These are phyloP conservation scores for Naematelia aurantialba DNA, from an alignment of 768 basidiomycete species.

Conservation along the genomic window DNA sequence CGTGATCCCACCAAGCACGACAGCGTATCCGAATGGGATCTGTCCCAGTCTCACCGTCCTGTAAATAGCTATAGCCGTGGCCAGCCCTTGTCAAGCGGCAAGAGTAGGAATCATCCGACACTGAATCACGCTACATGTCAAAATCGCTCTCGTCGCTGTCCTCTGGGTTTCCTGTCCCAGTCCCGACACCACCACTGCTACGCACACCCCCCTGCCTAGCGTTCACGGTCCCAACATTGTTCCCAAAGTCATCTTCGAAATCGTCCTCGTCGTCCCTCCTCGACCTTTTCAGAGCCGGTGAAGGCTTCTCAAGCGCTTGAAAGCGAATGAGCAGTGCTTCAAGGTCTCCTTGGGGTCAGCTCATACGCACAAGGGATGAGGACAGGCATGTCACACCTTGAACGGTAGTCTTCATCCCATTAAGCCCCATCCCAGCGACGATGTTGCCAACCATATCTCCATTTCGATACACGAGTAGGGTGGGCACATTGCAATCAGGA, in stretches of 20 bases:
- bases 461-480: slow-evolving; percentile 84
- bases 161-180: slow-evolving; percentile 42
- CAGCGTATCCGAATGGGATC: no score
- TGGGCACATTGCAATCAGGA: slow-evolving; percentile 83
- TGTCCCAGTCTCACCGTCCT: no score
- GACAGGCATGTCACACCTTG: slow-evolving; percentile 59
- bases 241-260: slow-evolving; percentile 53
- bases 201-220: slow-evolving; percentile 26
- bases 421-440: slow-evolving; percentile 60
- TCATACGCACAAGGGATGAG: neutral
- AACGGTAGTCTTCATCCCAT: slow-evolving; percentile 60
- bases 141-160: slow-evolving; percentile 71
- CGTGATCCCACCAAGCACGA: no score
- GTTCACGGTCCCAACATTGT: slow-evolving; percentile 57
- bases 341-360: slow-evolving; percentile 30
- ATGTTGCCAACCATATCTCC: slow-evolving; percentile 88
- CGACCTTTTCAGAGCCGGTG: slow-evolving; percentile 45
- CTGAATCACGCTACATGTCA: slow-evolving; percentile 54
- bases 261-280: slow-evolving; percentile 45
- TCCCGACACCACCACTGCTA: slow-evolving; percentile 42
- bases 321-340: slow-evolving; percentile 55
- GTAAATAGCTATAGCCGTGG: neutral
- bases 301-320: slow-evolving; percentile 59
- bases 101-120: neutral
- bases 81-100: neutral